Evolutionary conservation across 768 basidiomycete genomes (phyloP).

Genomic region (Suillus tomentosus): DNA sequence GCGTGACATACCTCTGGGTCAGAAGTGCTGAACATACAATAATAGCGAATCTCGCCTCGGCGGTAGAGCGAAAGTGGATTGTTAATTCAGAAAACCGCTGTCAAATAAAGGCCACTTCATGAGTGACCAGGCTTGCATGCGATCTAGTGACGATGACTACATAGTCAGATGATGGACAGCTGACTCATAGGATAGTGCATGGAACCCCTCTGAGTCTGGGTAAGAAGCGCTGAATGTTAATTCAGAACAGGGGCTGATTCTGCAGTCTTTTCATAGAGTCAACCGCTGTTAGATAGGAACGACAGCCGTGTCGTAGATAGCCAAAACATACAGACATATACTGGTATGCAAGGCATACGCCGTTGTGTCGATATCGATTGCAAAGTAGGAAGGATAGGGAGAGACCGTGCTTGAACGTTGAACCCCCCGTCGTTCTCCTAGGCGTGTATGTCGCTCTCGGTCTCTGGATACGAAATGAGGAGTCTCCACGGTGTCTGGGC

Average conservation of each 20-base stretch:
- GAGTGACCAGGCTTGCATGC: not conserved
- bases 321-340: not conserved
- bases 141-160: not conserved
- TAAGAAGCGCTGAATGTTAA: not conserved
- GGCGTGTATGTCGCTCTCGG: not conserved
- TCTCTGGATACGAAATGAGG: not conserved
- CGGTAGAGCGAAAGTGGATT: not conserved
- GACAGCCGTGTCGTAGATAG: not conserved
- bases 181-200: not conserved
- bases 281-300: not conserved
- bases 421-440: conserved; percentile 39
- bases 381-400: not conserved
- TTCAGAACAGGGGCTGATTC: not conserved
- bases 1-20: not conserved
- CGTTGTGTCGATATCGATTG: not conserved
- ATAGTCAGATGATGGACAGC: not conserved
- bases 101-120: not conserved
- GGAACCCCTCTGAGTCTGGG: not conserved
- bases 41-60: not conserved
- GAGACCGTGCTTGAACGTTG: conserved; percentile 57
- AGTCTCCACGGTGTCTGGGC: not conserved
- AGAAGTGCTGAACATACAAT: not conserved
- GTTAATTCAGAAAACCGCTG: not conserved
- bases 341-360: not conserved
- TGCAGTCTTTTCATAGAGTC: not conserved